Conservation (phyloP, 2,329 filamentous ascomycete genomes). For the Calonectria honghensis region DNA sequence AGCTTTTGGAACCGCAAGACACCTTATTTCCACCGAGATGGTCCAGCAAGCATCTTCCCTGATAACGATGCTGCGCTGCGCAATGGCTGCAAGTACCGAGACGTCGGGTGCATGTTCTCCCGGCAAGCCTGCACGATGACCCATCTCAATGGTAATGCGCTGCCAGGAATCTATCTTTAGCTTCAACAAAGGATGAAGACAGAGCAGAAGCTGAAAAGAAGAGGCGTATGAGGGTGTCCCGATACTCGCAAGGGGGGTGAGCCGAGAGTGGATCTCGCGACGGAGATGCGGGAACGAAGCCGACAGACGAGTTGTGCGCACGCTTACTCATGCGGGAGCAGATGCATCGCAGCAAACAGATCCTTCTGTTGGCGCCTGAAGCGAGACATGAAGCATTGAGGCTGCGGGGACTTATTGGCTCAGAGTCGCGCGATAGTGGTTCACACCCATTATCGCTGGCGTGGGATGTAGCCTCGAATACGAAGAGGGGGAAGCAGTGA, state of each 20-base stretch:
- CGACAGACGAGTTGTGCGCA: constrained; percentile 36
- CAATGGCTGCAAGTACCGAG: constrained; percentile 15
- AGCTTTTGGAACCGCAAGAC: not conserved
- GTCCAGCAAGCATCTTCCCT: constrained; percentile 8
- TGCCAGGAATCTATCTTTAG: constrained; percentile 5
- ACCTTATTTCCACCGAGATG: not conserved
- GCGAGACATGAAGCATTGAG: not conserved
- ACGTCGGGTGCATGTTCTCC: constrained; percentile 20
- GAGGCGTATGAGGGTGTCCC: not conserved
- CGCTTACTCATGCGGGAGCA: constrained; percentile 20
- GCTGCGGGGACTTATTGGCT: not conserved
- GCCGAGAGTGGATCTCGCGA: constrained; percentile 18
- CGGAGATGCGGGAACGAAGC: constrained; percentile 51
- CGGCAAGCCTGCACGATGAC: not conserved
- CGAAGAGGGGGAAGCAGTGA: not conserved
- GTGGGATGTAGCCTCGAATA: not conserved
- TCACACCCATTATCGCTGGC: not conserved
- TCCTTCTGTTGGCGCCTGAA: not conserved
- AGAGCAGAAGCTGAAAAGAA: constrained; percentile 5
- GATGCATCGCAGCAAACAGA: not conserved
- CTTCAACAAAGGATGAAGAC: not conserved
- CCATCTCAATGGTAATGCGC: constrained; percentile 10
- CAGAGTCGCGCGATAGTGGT: not conserved
- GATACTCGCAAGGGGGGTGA: constrained; percentile 7
- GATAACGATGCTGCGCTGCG: not conserved